Base-by-base conservation (phyloP, 805 yeast species). In the Saccharomycopsis selenospora region DNA sequence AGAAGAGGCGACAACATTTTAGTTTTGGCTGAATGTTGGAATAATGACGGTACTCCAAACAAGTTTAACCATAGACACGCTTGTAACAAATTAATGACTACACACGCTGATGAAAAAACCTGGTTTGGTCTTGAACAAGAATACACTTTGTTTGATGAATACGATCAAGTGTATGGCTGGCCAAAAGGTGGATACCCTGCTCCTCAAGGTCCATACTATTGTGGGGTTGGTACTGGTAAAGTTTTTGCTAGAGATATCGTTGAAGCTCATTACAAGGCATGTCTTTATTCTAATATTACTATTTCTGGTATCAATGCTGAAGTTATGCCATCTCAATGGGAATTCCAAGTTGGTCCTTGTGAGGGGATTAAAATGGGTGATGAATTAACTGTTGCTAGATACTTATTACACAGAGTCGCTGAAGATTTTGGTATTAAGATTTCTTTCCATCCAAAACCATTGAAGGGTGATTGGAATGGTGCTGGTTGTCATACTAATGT, bases 261-360 rank as follows among this genome's bases (percentile, higher is more conserved):
- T 61, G 99, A 93, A 77, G 98, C 99, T 52, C 99, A 93, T 76
- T 93, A 93, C 85, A 82, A 95, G 70, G 99, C 99, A 54, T 90
- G 97, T 76, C 76, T 93, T 57, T 84, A 87, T 67, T 83, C 98
- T 57, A 97, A 97, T 64, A 69, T 93, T 60, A 74, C 77, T 66
- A 82, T 91, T 59, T 85, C 95, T 48, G 99, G 99, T 76, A 90
- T 93, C 68, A 93, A 93, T 70, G 99, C 98, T 61, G 99, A 93
- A 77, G 99, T 93, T 56, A 93, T 93, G 98, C 99, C 99, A 53
- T 89, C 97, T 53, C 99, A 93, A 78, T 93, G 99, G 99, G 99
- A 93, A 76, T 93, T 86, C 87, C 99, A 93, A 78, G 98, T 93
- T 59, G 99, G 99, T 63, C 98, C 99, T 57, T 88, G 96, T 71